Evolutionary conservation across 2,329 filamentous ascomycete species (phyloP), one percentile per base, ranked within the genome.

Genomic region (Dactylellina drechsleri): DNA sequence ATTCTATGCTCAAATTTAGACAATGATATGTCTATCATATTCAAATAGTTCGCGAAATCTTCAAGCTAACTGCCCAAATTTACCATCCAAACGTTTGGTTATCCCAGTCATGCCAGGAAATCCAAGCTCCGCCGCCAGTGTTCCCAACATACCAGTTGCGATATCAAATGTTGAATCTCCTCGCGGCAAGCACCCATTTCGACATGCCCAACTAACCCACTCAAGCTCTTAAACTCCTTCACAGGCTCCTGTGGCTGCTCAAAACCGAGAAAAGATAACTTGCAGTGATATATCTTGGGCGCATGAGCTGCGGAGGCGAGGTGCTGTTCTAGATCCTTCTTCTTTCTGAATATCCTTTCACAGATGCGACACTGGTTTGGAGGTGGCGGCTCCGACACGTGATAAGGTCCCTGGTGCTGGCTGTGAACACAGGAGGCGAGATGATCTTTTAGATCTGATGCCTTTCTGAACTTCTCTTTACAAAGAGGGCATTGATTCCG

Each of bases 211-310:
- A 66, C 67, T 4, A 72, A n/a, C 20, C 60, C 67, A 26, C 54
- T 49, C 6, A 72, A n/a, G 3, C 43, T 71, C 13, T 71, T 71
- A 28, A 72, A 72, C 7, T 58, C 5, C 20, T 43, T 72, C 16
- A 56, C 13, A 12, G 28, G 12, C 13, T 5, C 54, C 5, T 15
- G 4, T 0, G 36, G 26, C 15, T 52, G 26, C 15, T 52, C 4
- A 0, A 41, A 13, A 5, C 59, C 59, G 1, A 70, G 28, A 28
- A 71, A 59, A 2, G 66, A 40, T 4, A 71, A 18, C 10, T 28
- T 16, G 20, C 66, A 71, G 16, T 71, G 66, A 12, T 65, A 71
- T 5, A 71, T 12, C 4, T 47, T 40, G 10, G 66, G 66, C 2
- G 53, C 49, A 8, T 71, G 66, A 8, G 23, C 59, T 1, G 66